Base-by-base conservation (phyloP, 306 rosid species). In the Gastrolobium villosum region DNA sequence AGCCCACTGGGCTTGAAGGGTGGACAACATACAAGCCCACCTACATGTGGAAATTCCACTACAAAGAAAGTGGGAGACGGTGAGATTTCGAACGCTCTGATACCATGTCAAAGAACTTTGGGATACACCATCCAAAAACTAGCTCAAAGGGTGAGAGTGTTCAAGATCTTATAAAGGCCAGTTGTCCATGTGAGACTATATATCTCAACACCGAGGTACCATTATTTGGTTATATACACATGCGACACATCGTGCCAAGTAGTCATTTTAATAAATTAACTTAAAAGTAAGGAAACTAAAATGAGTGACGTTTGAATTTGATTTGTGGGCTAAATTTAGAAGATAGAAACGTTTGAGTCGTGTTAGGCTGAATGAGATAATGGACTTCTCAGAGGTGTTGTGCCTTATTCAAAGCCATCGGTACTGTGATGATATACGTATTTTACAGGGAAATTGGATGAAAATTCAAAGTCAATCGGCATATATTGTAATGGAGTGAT, bases 401-500 rank as follows among this genome's bases (percentile, higher is more conserved):
- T 20, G 28, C 11, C 37, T 39, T 30, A 43, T 64, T 68, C 54
- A 79, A 79, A 71, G 71, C 70, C 64, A 71, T 40, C 71, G 7
- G 14, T 14, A 36, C 34, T 14, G 32, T 53, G 26, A 70, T 50
- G 32, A 15, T 11, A 14, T 45, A 66, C 9, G 5, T 2, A 13
- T 2, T 28, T 44, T n/a, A 45, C 13, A 20, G n/a, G 40, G n/a
- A 5, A 70, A 48, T 59, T 60, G 37, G 2, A 45, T 34, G 15
- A 6, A 6, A 70, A 59, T 59, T 48, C 75, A 77, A 68, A 11
- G 7, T 52, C n/a, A 53, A 56, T 2, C 7, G n/a, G 3, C 0
- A 10, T 14, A 14, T 43, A 6, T 4, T 7, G 53, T 52, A 4
- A 15, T 57, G 69, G 78, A 83, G 87, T 74, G 78, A 79, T 83